Evolutionary conservation across 129 eudicot species (phyloP), one percentile per base, ranked within the genome.

Genomic region (Tagetes erecta): DNA sequence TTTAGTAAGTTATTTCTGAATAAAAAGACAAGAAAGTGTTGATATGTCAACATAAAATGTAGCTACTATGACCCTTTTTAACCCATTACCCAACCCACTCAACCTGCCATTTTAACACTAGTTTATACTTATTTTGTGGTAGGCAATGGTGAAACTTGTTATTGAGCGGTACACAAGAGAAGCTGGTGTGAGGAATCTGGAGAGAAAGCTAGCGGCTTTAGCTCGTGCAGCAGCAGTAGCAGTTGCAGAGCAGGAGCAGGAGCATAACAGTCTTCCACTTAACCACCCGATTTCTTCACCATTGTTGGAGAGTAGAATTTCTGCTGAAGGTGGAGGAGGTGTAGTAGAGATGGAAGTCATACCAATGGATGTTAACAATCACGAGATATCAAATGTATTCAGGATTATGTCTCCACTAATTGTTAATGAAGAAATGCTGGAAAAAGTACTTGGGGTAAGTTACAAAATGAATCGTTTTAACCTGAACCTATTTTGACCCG

Each of bases 191-290:
- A 80, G 98, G 71, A 90, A 83, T 75, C 88, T 92, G 62, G 98
- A 92, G 74, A 85, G 98, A 47, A 90, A 86, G 82, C 77, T 92
- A 57, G 94, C 96, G 7, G 91, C 96, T 55, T 83, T 92, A 80
- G 98, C 98, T 81, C 98, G 98, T 77, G 92, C 96, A 76, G 98
- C 96, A 39, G 98, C 98, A 40, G 98, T 92, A 42, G 83, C 78
- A 73, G 92, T 92, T 30, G 98, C 96, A 7, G 98, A 92, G 83
- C 96, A 86, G 78, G 95, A 84, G 72, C 86, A 87, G 78, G 95
- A 84, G 72, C 86, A 87, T 67, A 74, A 36, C 3, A 6, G 79
- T 68, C 71, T 85, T 77, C 86, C 89, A 20, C 81, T 92, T 55
- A 79, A 86, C 74, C 91, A 92, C 68, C 87, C 85, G 36, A 84